Percentiles rank a stretch among this genome's conserved stretches.
phyloP scores from a whole-genome alignment of 2,329 filamentous ascomycete genomes.

The Monosporascus sp. region DNA sequence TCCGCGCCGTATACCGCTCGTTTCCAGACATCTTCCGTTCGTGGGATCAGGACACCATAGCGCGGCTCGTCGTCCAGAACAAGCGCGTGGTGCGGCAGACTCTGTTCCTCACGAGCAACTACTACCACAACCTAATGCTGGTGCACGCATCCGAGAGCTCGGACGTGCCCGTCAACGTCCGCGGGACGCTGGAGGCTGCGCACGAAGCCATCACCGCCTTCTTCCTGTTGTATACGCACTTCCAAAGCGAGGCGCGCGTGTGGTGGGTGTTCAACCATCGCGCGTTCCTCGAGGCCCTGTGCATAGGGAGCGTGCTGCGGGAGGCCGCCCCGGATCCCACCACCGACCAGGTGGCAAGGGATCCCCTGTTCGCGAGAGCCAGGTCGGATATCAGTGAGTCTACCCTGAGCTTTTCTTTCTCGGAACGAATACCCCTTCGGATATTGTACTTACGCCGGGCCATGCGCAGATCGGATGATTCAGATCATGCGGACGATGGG shows the following conservation, averaged over 20 bases:
- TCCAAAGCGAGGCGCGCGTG: slow-evolving; percentile 66
- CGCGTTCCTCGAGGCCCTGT: slow-evolving; percentile 70
- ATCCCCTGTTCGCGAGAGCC: slow-evolving; percentile 55
- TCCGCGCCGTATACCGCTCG: slow-evolving; percentile 64
- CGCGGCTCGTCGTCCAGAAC: slow-evolving; percentile 50
- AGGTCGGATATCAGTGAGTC: slow-evolving; percentile 55
- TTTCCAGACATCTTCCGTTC: slow-evolving; percentile 67
- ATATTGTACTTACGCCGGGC: slow-evolving; percentile 5
- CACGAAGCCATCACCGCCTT: slow-evolving; percentile 70
- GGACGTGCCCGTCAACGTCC: slow-evolving; percentile 59
- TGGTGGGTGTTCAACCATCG: slow-evolving; percentile 85
- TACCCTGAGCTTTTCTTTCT: not conserved
- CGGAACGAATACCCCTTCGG: not conserved
- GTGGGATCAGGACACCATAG: slow-evolving; percentile 57
- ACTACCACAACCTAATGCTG: slow-evolving; percentile 77
- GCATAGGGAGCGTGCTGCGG: slow-evolving; percentile 56
- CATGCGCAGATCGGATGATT: slow-evolving; percentile 51
- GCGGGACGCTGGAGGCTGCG: slow-evolving; percentile 67
- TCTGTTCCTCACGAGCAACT: slow-evolving; percentile 74
- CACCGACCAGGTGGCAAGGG: slow-evolving; percentile 40
- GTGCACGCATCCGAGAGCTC: slow-evolving; percentile 66
- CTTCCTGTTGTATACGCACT: slow-evolving; percentile 64
- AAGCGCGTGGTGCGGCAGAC: slow-evolving; percentile 68
- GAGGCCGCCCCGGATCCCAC: slow-evolving; percentile 43
- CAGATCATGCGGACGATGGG: slow-evolving; percentile 57